Evolutionary conservation across 2,329 filamentous ascomycete species (phyloP).

Genomic region (Arthrobotrys pseudoclavata): DNA sequence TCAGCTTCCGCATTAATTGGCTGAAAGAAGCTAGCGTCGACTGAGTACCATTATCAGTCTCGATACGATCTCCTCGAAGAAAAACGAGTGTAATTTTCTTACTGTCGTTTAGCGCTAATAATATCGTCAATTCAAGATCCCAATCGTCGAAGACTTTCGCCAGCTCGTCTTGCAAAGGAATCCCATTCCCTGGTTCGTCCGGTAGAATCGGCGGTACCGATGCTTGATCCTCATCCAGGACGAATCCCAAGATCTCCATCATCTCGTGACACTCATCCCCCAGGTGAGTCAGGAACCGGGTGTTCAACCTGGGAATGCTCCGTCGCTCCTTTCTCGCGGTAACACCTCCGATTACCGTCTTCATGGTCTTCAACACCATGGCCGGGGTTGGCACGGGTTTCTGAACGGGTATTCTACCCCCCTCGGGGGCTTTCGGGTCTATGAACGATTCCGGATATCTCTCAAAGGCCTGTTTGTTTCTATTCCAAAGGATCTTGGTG

Average conservation of each 20-base stretch:
- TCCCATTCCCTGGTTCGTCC: slow-evolving; percentile 11
- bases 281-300: slow-evolving; percentile 42
- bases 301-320: slow-evolving; percentile 42
- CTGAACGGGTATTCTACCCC: slow-evolving; percentile 20
- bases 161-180: slow-evolving; percentile 28
- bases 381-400: slow-evolving; percentile 43
- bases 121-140: slow-evolving; percentile 36
- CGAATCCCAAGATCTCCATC: slow-evolving; percentile 45
- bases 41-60: slow-evolving; percentile 48
- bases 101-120: slow-evolving; percentile 31
- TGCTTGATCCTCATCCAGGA: slow-evolving; percentile 24
- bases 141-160: slow-evolving; percentile 43
- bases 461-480: slow-evolving; percentile 65
- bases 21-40: slow-evolving; percentile 8
- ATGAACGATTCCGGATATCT: slow-evolving; percentile 39
- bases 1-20: slow-evolving; percentile 59
- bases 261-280: slow-evolving; percentile 54
- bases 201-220: slow-evolving; percentile 37
- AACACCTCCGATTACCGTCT: slow-evolving; percentile 38
- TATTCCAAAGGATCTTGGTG: slow-evolving; percentile 69
- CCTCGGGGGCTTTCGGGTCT: slow-evolving; percentile 22
- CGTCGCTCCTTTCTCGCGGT: slow-evolving; percentile 30
- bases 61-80: background rate
- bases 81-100: slow-evolving; percentile 19
- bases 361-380: slow-evolving; percentile 53